Percentiles rank a stretch among this genome's conserved stretches.
Conservation (phyloP, 768 basidiomycete genomes). For the Cyclocybe cylindracea region DNA sequence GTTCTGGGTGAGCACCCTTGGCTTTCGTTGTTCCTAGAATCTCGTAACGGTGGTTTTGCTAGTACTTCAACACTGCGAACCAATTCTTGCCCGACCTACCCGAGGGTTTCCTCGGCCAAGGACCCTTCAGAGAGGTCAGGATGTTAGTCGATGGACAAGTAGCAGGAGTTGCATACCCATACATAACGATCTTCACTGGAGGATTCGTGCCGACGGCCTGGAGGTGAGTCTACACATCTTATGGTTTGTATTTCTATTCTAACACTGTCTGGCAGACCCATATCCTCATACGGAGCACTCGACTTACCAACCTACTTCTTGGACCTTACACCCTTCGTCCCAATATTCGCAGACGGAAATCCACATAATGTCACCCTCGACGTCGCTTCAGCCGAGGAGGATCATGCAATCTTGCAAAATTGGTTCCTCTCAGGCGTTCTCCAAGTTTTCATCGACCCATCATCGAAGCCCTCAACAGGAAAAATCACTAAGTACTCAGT, state of each 20-base stretch:
- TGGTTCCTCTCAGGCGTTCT: conserved; percentile 78
- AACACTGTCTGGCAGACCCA: conserved; percentile 45
- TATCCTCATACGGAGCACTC: conserved; percentile 74
- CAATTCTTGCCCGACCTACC: conserved; percentile 60
- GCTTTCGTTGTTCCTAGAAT: not conserved
- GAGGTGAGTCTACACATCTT: conserved; percentile 42
- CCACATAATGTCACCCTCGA: conserved; percentile 74
- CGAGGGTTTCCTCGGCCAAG: conserved; percentile 41
- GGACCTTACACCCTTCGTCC: conserved; percentile 78
- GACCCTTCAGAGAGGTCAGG: conserved; percentile 52
- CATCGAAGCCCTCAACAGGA: conserved; percentile 64
- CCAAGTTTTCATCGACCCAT: conserved; percentile 69
- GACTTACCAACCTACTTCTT: conserved; percentile 79
- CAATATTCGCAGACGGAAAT: conserved; percentile 65
- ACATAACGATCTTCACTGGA: conserved; percentile 72
- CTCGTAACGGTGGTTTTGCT: conserved; percentile 2
- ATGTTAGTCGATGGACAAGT: conserved; percentile 47
- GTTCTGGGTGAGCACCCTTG: conserved; percentile 60
- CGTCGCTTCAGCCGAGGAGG: conserved; percentile 66
- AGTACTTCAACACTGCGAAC: conserved; percentile 74
- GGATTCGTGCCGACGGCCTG: conserved; percentile 71
- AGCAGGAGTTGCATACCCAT: conserved; percentile 50
- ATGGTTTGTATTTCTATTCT: not conserved
- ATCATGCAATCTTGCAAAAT: conserved; percentile 68
- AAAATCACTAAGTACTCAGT: conserved; percentile 60